Percentiles rank a stretch among this genome's conserved stretches.
Conservation (phyloP, 2,329 filamentous ascomycete species). For the Colletotrichum cereale region DNA sequence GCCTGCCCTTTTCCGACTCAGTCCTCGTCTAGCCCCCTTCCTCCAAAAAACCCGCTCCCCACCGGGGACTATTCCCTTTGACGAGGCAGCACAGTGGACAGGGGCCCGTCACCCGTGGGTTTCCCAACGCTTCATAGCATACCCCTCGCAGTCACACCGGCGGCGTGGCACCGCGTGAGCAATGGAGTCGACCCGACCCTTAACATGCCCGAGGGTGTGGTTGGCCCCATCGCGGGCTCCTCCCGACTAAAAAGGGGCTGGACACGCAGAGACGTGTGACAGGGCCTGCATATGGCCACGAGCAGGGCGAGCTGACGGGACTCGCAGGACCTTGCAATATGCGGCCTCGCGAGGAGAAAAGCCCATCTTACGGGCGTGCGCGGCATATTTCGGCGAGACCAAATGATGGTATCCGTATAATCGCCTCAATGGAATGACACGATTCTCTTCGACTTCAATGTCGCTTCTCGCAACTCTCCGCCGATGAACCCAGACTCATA, state of each 20-base stretch:
- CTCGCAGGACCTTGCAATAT: not conserved
- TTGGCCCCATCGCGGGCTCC: not conserved
- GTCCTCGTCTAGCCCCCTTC: conserved; percentile 1
- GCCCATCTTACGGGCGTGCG: not conserved
- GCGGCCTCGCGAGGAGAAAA: conserved; percentile 1
- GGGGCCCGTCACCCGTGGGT: conserved; percentile 8
- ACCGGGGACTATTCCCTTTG: not conserved
- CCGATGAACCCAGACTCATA: conserved; percentile 14
- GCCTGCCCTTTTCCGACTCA: conserved; percentile 22
- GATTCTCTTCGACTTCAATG: conserved; percentile 8
- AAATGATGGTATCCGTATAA: not conserved
- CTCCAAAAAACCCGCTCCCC: not conserved
- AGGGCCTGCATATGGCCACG: not conserved
- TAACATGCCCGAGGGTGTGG: conserved; percentile 20
- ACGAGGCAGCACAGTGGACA: not conserved
- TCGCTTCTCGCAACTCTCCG: conserved; percentile 19
- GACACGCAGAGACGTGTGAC: conserved; percentile 27
- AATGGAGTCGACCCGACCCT: conserved; percentile 25
- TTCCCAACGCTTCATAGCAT: conserved; percentile 11
- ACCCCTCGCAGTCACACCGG: conserved; percentile 34
- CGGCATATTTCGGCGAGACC: not conserved
- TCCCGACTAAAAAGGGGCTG: conserved; percentile 13
- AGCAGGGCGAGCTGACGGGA: not conserved
- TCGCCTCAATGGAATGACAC: not conserved
- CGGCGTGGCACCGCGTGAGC: conserved; percentile 36